Evolutionary conservation across 2,329 filamentous ascomycete species (phyloP), one percentile per base, ranked within the genome.

Genomic region (Orbilia oligospora): DNA sequence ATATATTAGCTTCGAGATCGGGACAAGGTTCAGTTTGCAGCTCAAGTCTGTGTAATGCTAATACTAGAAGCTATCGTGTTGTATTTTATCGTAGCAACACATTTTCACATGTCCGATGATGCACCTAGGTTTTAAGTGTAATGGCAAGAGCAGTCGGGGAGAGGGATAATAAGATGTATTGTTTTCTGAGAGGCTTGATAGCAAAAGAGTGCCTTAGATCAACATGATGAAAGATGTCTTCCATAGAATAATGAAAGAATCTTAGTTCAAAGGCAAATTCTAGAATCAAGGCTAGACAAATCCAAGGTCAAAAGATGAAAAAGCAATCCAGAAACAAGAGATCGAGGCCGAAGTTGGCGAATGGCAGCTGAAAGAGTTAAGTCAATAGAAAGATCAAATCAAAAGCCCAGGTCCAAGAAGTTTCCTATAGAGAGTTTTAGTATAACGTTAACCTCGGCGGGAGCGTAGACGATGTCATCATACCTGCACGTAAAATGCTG

Each of bases 341-440:
- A 16, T 27, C 51, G 41, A 6, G n/a, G n/a, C 2, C 16, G n/a
- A 30, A 55, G 51, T 33, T 3, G 14, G 24, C 24, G 12, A 33
- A 18, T 8, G n/a, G 51, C 14, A 18, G 14, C 3, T 30, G 3
- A 5, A 33, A 20, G 27, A 9, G 27, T 55, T 8, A 55, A 55
- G 51, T 36, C 24, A 33, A 55, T 20, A 22, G 18, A 8, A 10
- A 58, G n/a, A 41, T 58, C 24, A 36, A 36, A 55, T 48, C 44
- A 33, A 58, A 22, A n/a, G n/a, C n/a, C 53, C 53, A 58, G 41
- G 22, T 22, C 41, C 36, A 33, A 58, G 27, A 56, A 48, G 10
- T 51, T 3, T n/a, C 12, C 56, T 61, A 20, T 24, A 27, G 16
- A 38, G 1, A 4, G 9, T 10, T 6, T 61, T 12, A 61, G 36